Evolutionary conservation across 1,284 basidiomycete species (phyloP), one percentile per base, ranked within the genome.

Genomic region (Rhodotorula sp.): DNA sequence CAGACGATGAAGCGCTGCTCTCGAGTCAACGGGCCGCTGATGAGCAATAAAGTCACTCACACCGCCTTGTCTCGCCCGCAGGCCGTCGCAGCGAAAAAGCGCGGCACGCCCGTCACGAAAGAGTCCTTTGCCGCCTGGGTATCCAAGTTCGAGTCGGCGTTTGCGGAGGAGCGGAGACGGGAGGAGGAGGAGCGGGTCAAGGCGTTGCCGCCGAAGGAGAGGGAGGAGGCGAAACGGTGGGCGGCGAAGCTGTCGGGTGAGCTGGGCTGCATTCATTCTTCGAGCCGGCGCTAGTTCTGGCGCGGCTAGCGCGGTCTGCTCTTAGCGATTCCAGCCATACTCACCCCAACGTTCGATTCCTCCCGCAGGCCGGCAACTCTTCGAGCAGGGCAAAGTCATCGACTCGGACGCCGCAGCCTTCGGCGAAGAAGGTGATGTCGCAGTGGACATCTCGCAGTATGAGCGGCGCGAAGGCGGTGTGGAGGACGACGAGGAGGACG

Each of bases 371-470:
- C 87, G 91, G 31, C 91, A 94, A 81, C 81, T 95, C 65, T 96
- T 95, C 80, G 91, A 94, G 80, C 86, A 86, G 64, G 67, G 91
- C 79, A 86, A 83, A 70, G 86, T 86, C 75, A 83, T 83, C 81
- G 81, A 80, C 6, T 81, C 83, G 31, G 93, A 95, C 69, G 59
- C 59, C 40, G 89, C 91, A 67, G 85, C 81, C 30, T 83, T 92
- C 52, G 81, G 50, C 9, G 70, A 94, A 79, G 93, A 95, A 78
- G 93, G 87, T 40, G 86, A 86, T 0, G 86, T 88, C 50, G 92
- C 90, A 44, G 90, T 95, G 62, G 93, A 95, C 79, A 80, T 91
- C 77, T 90, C 87, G 75, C 88, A 93, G 79, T 96, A 93, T 78
- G 89, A 92, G 72, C 85, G 93, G 71, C 84, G 18, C 55, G 83